These are phyloP conservation scores for Beta lomatogona DNA, from an alignment of 179 eudicot species.

Conservation along the genomic window DNA sequence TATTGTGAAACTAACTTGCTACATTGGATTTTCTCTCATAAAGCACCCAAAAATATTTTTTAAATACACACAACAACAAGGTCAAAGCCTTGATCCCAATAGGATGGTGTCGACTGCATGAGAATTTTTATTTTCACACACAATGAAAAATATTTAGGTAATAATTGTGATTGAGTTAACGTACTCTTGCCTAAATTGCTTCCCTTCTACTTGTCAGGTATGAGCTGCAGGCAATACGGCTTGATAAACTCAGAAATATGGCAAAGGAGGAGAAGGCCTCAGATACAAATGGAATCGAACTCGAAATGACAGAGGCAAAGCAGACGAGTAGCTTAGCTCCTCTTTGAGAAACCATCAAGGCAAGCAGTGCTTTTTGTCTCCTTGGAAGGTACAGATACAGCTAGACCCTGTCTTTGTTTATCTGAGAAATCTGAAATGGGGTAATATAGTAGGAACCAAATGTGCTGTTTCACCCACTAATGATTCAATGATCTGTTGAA, in stretches of 20 bases:
- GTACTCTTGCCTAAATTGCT: conserved; percentile 1
- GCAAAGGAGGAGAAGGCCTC: conserved; percentile 47
- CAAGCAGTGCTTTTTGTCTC: conserved; percentile 4
- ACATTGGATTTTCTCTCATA: not conserved
- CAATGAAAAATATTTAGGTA: not conserved
- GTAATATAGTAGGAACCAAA: not conserved
- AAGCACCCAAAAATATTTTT: not conserved
- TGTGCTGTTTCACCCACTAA: not conserved
- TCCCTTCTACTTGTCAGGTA: conserved; percentile 44
- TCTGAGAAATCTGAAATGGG: not conserved
- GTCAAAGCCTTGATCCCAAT: no score
- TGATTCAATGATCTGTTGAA: conserved; percentile 10
- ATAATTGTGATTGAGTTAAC: not conserved
- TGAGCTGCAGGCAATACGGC: conserved; percentile 66
- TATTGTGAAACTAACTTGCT: not conserved
- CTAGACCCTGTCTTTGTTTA: conserved; percentile 8
- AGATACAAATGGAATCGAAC: conserved; percentile 53
- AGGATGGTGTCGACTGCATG: no score
- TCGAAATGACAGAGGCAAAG: conserved; percentile 89
- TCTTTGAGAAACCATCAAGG: conserved; percentile 7
- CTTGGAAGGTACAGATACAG: conserved; percentile 26
- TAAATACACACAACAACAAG: no score
- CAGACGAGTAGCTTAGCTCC: conserved; percentile 28
- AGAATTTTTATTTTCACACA: no score
- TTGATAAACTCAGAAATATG: conserved; percentile 61